Evolutionary conservation across 352 stramenopile genomes (phyloP), one percentile per base, ranked within the genome.

Genomic region (Globisporangium canariense): DNA sequence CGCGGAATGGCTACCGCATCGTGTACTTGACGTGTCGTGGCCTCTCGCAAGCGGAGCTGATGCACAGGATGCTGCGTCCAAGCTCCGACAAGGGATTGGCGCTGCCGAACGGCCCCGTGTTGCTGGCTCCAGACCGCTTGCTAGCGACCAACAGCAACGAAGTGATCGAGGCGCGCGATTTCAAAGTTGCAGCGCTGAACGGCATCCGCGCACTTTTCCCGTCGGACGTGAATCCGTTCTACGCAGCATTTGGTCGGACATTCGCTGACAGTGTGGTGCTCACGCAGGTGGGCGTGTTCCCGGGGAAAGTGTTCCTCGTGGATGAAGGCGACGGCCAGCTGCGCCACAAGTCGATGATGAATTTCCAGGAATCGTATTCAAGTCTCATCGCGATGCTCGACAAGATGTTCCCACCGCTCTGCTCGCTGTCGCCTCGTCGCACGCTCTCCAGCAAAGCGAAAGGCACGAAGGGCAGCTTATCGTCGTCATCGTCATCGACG

Each of bases 21-120:
- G 73, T 97, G 53, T 97, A 96, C 62, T 64, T 96, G 38, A 95
- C 86, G 2, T 81, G 71, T n/a, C 74, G 79, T 8, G 79, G 79
- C 3, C 68, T 92, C 20, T 82, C 69, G 0, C 80, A 91, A 45
- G 75, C 79, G 0, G 78, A 83, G 28, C 55, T 82, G 47, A 77
- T 90, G 43, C 81, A 82, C 60, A 18, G 25, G 49, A 59, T 53
- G 54, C 54, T 67, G 4, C 62, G 53, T 8, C 62, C 60, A 66
- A 49, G 53, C 69, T 30, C 40, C 38, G 47, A 49, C 22, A 36
- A 58, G 4, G 36, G 68, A n/a, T 36, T 74, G 3, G n/a, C 61
- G 34, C 62, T 97, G 6, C 89, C 89, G 9, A 78, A 81, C 45
- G 89, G 87, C 0, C 89, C 87, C 0, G 81, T 97, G 1, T 52